Evolutionary conservation across 768 basidiomycete species (phyloP).

Genomic region (Coprinopsis marcescibilis): DNA sequence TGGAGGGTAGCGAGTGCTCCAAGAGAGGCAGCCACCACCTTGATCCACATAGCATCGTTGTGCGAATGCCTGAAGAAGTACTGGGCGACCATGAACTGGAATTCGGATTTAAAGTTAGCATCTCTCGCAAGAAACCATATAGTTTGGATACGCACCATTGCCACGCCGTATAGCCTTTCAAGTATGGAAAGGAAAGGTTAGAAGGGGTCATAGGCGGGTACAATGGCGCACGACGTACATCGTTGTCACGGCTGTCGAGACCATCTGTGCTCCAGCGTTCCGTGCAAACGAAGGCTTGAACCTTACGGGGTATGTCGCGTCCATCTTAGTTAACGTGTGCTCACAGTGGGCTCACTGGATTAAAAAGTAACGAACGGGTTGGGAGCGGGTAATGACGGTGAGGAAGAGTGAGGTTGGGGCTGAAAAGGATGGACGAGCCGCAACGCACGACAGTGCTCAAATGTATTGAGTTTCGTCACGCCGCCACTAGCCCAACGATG

Average conservation of each 20-base stretch:
- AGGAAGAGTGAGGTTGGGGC: not conserved
- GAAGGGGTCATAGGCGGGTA: not conserved
- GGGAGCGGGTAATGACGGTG: too few species aligned
- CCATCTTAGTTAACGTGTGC: not conserved
- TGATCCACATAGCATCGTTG: not conserved
- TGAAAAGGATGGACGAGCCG: not conserved
- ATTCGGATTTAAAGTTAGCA: not conserved
- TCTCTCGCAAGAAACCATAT: too few species aligned
- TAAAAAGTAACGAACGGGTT: not conserved
- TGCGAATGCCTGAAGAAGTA: conserved; percentile 5
- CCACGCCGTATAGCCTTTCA: conserved; percentile 1
- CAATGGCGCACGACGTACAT: too few species aligned
- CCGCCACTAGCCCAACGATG: not conserved
- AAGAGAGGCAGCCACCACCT: not conserved
- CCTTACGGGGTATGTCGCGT: not conserved
- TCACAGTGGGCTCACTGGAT: not conserved
- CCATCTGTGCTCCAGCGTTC: not conserved
- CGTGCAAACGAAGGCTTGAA: not conserved
- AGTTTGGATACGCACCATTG: not conserved
- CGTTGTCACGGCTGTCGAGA: not conserved
- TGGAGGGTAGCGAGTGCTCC: conserved; percentile 1
- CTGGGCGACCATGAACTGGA: not conserved
- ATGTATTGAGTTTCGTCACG: not conserved
- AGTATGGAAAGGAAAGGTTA: too few species aligned
- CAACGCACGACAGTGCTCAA: not conserved